A percentile compares a stretch with the other conserved stretches of the same genome.
These are phyloP conservation scores for Gardenia jasminoides DNA, from an alignment of 257 asterid species.

Conservation along the genomic window DNA sequence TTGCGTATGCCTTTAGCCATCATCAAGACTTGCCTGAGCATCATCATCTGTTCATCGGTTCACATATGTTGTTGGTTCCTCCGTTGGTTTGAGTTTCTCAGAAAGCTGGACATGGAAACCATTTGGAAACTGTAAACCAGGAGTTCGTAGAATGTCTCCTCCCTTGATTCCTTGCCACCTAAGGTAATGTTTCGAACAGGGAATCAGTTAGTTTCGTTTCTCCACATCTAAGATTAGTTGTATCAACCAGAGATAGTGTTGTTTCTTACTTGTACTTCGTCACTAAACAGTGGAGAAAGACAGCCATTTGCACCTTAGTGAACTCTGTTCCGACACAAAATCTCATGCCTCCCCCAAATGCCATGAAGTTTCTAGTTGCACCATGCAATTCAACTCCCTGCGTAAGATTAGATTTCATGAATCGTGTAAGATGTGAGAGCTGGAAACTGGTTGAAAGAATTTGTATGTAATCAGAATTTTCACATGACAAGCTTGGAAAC, in stretches of 20 bases:
- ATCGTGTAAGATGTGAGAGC: background rate
- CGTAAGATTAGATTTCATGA: background rate
- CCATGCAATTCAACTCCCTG: slow-evolving; percentile 71
- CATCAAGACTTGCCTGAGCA: slow-evolving; percentile 11
- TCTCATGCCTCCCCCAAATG: slow-evolving; percentile 94
- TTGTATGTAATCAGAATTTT: background rate
- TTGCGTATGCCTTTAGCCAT: slow-evolving; percentile 11
- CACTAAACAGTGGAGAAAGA: slow-evolving; percentile 70
- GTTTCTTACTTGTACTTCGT: slow-evolving; percentile 76
- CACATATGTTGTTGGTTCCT: slow-evolving; percentile 12
- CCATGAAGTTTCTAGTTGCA: slow-evolving; percentile 92
- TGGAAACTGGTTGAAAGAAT: background rate
- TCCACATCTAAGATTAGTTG: background rate
- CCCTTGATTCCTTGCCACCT: slow-evolving; percentile 71
- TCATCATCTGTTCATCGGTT: background rate
- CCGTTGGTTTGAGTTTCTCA: slow-evolving; percentile 30
- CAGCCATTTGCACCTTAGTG: slow-evolving; percentile 86
- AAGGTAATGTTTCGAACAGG: slow-evolving; percentile 19
- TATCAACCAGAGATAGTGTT: background rate
- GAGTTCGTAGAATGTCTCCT: slow-evolving; percentile 73
- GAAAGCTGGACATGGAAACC: slow-evolving; percentile 59
- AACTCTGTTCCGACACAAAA: slow-evolving; percentile 92
- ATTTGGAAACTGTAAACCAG: slow-evolving; percentile 86
- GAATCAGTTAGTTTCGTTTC: slow-evolving; percentile 24
- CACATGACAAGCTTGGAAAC: background rate